These are phyloP conservation scores for Gaeumannomyces tritici DNA, from an alignment of 2,329 filamentous ascomycete genomes.

Conservation along the genomic window DNA sequence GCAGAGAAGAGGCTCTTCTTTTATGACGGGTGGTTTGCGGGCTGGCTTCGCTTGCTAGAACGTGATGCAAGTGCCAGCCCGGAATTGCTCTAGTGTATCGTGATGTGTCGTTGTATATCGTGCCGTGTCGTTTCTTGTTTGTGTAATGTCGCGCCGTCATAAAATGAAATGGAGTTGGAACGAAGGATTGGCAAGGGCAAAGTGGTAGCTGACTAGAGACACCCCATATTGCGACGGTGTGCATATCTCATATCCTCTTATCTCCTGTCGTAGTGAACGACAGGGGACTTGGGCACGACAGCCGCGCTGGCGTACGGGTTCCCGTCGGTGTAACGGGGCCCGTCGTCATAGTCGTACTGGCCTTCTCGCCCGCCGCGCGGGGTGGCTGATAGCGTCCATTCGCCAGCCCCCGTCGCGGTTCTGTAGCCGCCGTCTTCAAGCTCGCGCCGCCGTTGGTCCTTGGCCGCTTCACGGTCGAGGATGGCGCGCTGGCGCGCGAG, in stretches of 20 bases:
- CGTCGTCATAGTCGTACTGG: conserved; percentile 23
- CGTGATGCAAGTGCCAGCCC: background rate
- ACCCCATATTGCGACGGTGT: background rate
- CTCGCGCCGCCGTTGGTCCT: background rate
- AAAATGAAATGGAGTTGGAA: background rate
- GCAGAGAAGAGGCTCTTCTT: background rate
- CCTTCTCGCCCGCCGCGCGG: conserved; percentile 20
- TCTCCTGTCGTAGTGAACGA: conserved; percentile 26
- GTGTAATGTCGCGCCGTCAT: background rate
- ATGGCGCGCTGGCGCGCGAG: conserved; percentile 20
- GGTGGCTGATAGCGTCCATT: conserved; percentile 32
- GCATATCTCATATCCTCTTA: conserved; percentile 10
- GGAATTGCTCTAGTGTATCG: background rate
- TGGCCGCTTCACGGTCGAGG: background rate
- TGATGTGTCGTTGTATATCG: background rate
- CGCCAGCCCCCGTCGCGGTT: conserved; percentile 32
- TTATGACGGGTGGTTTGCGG: background rate
- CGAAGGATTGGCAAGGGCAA: background rate
- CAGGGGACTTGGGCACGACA: conserved; percentile 30
- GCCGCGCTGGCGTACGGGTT: conserved; percentile 30
- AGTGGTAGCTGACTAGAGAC: no score
- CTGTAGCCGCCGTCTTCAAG: conserved; percentile 9
- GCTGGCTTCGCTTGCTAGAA: background rate
- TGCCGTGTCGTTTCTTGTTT: background rate
- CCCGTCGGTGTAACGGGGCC: conserved; percentile 35